Evolutionary conservation across 352 stramenopile genomes (phyloP).

Genomic region (Elongisporangium undulatum): DNA sequence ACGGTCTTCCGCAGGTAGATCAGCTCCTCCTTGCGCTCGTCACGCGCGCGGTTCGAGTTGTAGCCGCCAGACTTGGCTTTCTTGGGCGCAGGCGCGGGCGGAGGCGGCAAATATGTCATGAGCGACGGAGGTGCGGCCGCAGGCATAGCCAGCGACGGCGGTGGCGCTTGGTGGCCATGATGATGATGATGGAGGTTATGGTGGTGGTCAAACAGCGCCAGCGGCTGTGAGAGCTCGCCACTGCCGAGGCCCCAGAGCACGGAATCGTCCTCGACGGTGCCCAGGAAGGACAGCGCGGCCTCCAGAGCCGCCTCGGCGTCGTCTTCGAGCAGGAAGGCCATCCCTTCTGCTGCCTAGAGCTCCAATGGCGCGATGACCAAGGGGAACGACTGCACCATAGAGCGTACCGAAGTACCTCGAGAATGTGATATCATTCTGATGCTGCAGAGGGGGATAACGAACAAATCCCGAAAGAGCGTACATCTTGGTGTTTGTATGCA

Average conservation of each 20-base stretch:
- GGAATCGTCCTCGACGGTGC: slow-evolving; percentile 5
- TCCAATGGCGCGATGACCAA: background rate
- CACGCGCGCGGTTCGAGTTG: slow-evolving; percentile 25
- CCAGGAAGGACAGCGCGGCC: slow-evolving; percentile 37
- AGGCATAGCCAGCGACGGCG: background rate
- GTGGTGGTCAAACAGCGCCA: background rate
- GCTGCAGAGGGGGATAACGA: no score
- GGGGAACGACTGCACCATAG: background rate
- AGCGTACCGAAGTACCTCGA: background rate
- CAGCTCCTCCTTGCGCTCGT: slow-evolving; percentile 15
- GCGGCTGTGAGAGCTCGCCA: background rate
- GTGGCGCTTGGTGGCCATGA: background rate
- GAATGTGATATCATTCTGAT: background rate
- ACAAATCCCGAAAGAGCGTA: background rate
- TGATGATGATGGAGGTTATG: background rate
- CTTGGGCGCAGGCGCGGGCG: background rate
- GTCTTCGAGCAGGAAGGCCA: slow-evolving; percentile 28
- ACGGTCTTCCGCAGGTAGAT: slow-evolving; percentile 3
- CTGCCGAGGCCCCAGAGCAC: background rate
- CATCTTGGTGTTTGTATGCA: background rate
- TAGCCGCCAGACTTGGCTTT: background rate
- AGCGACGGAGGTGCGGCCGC: background rate
- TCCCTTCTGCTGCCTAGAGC: slow-evolving; percentile 1
- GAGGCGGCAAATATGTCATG: background rate
- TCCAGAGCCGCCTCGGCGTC: slow-evolving; percentile 25